Conservation (phyloP, 768 basidiomycete genomes). For the Mycena latifolia region DNA sequence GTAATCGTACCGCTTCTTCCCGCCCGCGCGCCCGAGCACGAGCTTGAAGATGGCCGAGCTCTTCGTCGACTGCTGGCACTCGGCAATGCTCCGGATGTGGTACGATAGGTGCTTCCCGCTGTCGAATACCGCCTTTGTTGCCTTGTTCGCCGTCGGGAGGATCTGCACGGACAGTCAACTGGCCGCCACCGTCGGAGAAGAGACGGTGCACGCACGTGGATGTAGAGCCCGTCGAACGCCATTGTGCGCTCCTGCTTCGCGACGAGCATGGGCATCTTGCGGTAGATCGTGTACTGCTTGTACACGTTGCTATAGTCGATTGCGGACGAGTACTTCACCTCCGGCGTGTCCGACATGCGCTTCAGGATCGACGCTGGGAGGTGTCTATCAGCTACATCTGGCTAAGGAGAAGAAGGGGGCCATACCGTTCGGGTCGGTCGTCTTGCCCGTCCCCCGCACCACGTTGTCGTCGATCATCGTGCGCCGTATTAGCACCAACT, state of each 20-base stretch:
- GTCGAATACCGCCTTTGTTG: slow-evolving; percentile 84
- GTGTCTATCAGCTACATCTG: background rate
- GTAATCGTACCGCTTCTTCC: slow-evolving; percentile 95
- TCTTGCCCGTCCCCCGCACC: slow-evolving; percentile 72
- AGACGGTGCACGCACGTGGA: slow-evolving; percentile 69
- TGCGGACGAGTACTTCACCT: slow-evolving; percentile 68
- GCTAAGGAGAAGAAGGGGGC: background rate
- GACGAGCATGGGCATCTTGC: slow-evolving; percentile 95
- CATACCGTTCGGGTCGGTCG: slow-evolving; percentile 93
- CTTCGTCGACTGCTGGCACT: slow-evolving; percentile 87
- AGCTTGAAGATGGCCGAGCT: slow-evolving; percentile 90
- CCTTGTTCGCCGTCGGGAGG: slow-evolving; percentile 86
- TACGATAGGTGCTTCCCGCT: slow-evolving; percentile 93
- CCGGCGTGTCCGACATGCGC: slow-evolving; percentile 81
- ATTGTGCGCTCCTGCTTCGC: slow-evolving; percentile 91
- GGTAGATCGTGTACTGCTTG: slow-evolving; percentile 94
- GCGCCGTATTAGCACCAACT: slow-evolving; percentile 82
- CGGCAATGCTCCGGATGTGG: slow-evolving; percentile 88
- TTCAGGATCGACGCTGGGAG: slow-evolving; percentile 93
- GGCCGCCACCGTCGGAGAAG: background rate
- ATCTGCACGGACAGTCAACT: slow-evolving; percentile 63
- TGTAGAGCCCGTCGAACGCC: slow-evolving; percentile 95
- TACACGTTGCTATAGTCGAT: slow-evolving; percentile 88
- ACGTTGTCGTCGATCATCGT: slow-evolving; percentile 83
- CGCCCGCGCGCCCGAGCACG: slow-evolving; percentile 74